phyloP scores from a whole-genome alignment of 2,329 filamentous ascomycete genomes.

The Geoglossum cookeanum region DNA sequence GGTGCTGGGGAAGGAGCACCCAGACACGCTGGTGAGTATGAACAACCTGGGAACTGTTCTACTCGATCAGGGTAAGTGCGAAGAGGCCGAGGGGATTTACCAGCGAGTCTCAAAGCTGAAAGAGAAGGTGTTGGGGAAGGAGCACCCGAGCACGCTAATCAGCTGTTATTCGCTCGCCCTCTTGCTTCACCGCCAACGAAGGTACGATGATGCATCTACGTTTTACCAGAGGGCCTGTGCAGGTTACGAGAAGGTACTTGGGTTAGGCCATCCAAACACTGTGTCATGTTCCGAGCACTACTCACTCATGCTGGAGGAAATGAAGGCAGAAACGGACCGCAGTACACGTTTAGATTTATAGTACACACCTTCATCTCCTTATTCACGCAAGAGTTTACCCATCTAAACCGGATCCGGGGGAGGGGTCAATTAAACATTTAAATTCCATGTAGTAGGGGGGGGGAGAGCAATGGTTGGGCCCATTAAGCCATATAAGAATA shows the following conservation, averaged over 20 bases:
- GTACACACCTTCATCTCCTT: no score
- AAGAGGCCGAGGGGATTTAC: conserved; percentile 3
- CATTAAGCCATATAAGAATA: no score
- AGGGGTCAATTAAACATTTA: no score
- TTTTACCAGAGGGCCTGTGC: background rate
- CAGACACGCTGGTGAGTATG: no score
- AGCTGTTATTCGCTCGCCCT: background rate
- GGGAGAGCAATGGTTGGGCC: no score
- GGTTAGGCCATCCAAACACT: background rate
- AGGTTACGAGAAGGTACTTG: background rate
- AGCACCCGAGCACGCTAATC: background rate
- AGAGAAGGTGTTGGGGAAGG: background rate
- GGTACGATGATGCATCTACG: background rate
- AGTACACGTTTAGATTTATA: no score
- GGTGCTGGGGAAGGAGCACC: background rate
- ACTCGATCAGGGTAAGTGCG: background rate
- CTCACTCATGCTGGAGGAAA: background rate
- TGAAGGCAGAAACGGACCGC: background rate
- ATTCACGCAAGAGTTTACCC: no score
- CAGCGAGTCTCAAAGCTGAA: background rate
- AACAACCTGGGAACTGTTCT: background rate
- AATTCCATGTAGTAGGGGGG: no score
- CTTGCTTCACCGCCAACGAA: background rate
- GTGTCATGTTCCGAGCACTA: background rate
- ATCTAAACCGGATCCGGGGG: no score